Percentiles rank a stretch among this genome's conserved stretches.
phyloP scores from a whole-genome alignment of 2,329 filamentous ascomycete genomes.

The Pseudogymnoascus sp. region DNA sequence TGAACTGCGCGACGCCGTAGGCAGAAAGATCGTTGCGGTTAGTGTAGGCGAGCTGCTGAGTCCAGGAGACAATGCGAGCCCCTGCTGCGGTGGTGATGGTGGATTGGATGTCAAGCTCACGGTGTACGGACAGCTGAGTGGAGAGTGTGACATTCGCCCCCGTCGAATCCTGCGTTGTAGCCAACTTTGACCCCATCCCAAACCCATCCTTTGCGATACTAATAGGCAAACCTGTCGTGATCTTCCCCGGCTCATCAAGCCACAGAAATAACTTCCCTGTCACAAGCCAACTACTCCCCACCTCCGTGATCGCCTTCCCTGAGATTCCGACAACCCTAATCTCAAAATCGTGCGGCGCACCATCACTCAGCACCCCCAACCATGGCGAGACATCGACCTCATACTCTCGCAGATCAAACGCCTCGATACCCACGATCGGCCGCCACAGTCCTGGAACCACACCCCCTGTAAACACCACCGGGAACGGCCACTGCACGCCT shows the following conservation, averaged over 20 bases:
- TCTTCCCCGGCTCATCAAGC: slow-evolving; percentile 44
- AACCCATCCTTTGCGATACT: slow-evolving; percentile 32
- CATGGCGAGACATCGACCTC: slow-evolving; percentile 79
- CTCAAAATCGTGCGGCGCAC: slow-evolving; percentile 56
- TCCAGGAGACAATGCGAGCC: slow-evolving; percentile 42
- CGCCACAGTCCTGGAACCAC: slow-evolving; percentile 70
- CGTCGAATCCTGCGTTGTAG: slow-evolving; percentile 37
- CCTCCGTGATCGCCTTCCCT: slow-evolving; percentile 42
- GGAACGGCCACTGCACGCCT: slow-evolving; percentile 74
- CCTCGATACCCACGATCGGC: slow-evolving; percentile 69
- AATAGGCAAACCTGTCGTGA: slow-evolving; percentile 44
- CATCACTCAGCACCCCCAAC: slow-evolving; percentile 62
- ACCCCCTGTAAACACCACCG: slow-evolving; percentile 75
- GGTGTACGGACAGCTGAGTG: slow-evolving; percentile 50
- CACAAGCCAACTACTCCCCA: slow-evolving; percentile 65
- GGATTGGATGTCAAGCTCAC: slow-evolving; percentile 48
- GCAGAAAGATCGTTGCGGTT: slow-evolving; percentile 49
- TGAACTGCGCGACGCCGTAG: slow-evolving; percentile 47
- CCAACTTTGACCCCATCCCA: slow-evolving; percentile 43
- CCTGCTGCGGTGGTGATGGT: slow-evolving; percentile 43
- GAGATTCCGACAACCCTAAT: slow-evolving; percentile 59
- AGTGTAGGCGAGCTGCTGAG: slow-evolving; percentile 48
- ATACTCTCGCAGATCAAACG: slow-evolving; percentile 71
- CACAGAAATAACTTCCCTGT: slow-evolving; percentile 78
- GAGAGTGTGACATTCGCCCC: slow-evolving; percentile 52